These are phyloP conservation scores for Penicillium argentinense DNA, from an alignment of 495 filamentous ascomycete genomes.

Conservation along the genomic window DNA sequence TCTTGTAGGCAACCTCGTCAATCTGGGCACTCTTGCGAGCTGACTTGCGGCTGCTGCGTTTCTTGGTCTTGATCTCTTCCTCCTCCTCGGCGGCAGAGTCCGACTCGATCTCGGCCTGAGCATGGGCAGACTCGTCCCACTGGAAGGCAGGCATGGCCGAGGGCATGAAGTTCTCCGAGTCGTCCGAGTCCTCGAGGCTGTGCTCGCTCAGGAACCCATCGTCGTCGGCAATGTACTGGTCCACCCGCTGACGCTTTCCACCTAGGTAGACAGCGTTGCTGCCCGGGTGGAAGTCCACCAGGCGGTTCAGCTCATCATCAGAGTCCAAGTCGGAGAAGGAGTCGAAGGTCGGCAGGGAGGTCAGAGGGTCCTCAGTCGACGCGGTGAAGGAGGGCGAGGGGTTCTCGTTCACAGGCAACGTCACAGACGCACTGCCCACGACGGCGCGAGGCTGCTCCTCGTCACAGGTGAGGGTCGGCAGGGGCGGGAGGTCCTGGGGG, in stretches of 20 bases:
- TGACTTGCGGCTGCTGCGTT: slow-evolving; percentile 48
- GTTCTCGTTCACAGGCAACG: slow-evolving; percentile 53
- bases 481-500: slow-evolving; percentile 64
- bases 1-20: slow-evolving; percentile 29
- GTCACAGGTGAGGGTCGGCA: slow-evolving; percentile 66
- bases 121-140: slow-evolving; percentile 30
- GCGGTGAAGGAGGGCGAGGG: slow-evolving; percentile 47
- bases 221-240: slow-evolving; percentile 66
- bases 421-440: slow-evolving; percentile 62
- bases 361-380: slow-evolving; percentile 50
- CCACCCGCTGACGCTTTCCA: slow-evolving; percentile 76
- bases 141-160: slow-evolving; percentile 47
- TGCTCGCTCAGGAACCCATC: slow-evolving; percentile 74
- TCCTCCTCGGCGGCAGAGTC: slow-evolving; percentile 35
- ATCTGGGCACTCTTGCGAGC: slow-evolving; percentile 47
- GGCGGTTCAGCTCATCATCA: slow-evolving; percentile 81
- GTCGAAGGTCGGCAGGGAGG: slow-evolving; percentile 74
- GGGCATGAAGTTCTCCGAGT: slow-evolving; percentile 57
- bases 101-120: slow-evolving; percentile 25
- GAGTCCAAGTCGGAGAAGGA: slow-evolving; percentile 90
- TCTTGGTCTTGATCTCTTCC: slow-evolving; percentile 62
- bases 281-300: slow-evolving; percentile 67
- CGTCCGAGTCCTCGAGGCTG: slow-evolving; percentile 74
- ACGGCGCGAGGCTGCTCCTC: slow-evolving; percentile 78
- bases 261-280: slow-evolving; percentile 61